A percentile compares a stretch with the other conserved stretches of the same genome.
phyloP scores from a whole-genome alignment of 352 stramenopile species.

The Globisporangium apiculatum region DNA sequence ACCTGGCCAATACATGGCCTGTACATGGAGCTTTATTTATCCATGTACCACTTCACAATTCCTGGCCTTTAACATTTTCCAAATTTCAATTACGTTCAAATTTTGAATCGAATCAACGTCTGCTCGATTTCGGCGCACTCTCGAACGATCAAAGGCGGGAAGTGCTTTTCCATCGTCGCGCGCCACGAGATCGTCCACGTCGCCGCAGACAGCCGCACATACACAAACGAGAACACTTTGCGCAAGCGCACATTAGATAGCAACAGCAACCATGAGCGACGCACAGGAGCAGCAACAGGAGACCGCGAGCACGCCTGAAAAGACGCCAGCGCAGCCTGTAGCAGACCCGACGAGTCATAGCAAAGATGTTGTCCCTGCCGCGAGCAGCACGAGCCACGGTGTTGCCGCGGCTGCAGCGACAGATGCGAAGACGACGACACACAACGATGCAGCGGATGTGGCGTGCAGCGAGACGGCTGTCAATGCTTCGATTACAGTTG shows the following conservation, averaged over 20 bases:
- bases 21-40: too few relatives aligned
- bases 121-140: too few relatives aligned
- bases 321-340: neutral
- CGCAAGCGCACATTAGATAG: too few relatives aligned
- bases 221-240: neutral
- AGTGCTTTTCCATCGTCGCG: neutral
- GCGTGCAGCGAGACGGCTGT: neutral
- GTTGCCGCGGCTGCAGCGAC: too few relatives aligned
- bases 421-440: neutral
- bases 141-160: neutral
- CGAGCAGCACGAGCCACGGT: neutral
- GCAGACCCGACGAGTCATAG: neutral
- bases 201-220: neutral
- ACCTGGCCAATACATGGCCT: too few relatives aligned
- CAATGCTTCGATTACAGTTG: neutral
- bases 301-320: neutral
- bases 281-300: neutral
- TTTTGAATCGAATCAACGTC: neutral
- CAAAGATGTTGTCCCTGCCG: neutral
- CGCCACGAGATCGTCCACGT: neutral
- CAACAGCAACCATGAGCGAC: constrained; percentile 1
- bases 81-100: neutral
- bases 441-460: neutral
- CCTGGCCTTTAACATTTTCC: neutral
- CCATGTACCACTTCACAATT: too few relatives aligned